Conservation (phyloP, 371 early-diverging fungal species). For the Lichtheimia hyalospora region DNA sequence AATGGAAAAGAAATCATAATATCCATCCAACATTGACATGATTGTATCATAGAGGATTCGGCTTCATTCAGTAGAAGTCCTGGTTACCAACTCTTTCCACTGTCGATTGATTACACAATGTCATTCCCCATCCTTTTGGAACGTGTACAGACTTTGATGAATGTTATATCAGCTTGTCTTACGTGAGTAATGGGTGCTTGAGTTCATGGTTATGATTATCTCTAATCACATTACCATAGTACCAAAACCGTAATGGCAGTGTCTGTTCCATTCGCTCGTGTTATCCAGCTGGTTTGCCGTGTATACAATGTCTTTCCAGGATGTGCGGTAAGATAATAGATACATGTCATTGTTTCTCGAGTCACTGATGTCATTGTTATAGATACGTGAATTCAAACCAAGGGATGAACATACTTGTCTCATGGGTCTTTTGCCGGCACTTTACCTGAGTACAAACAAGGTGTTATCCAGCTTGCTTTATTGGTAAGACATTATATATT, state of each 20-base stretch:
- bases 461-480: constrained; percentile 38
- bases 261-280: constrained; percentile 39
- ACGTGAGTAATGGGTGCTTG: constrained; percentile 26
- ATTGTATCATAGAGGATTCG: constrained; percentile 17
- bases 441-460: constrained; percentile 40
- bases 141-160: constrained; percentile 32
- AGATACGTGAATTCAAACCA: constrained; percentile 26
- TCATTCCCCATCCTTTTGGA: constrained; percentile 41
- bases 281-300: constrained; percentile 46
- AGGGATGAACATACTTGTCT: constrained; percentile 26
- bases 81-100: constrained; percentile 28
- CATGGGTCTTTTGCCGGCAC: constrained; percentile 40
- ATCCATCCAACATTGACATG: not conserved
- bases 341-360: too few relatives aligned
- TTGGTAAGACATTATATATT: constrained; percentile 25
- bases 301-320: constrained; percentile 47
- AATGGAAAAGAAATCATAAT: constrained; percentile 3
- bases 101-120: constrained; percentile 33
- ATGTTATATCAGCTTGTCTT: constrained; percentile 33
- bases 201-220: not conserved
- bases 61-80: constrained; percentile 14
- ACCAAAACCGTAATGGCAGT: constrained; percentile 30
- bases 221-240: constrained; percentile 11
- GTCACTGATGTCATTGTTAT: not conserved
- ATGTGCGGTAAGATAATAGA: constrained; percentile 34